Conservation (phyloP, 768 basidiomycete genomes). For the Amanita rimosa region DNA sequence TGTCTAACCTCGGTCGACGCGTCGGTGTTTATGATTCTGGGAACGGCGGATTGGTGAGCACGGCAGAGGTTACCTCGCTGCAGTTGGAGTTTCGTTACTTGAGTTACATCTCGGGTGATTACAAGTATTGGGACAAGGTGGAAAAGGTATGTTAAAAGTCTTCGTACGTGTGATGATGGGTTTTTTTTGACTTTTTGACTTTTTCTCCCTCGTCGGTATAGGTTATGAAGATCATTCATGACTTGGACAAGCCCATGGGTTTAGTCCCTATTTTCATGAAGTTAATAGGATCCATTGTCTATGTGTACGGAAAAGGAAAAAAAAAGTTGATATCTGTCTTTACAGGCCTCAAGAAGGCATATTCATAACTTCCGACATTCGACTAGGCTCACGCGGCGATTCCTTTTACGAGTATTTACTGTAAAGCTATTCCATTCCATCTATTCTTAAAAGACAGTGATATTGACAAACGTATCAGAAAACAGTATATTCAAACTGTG, state of each 20-base stretch:
- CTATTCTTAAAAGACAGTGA: neutral
- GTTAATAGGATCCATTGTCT: constrained; percentile 35
- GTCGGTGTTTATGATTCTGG: constrained; percentile 52
- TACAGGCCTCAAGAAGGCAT: constrained; percentile 29
- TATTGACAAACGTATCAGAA: constrained; percentile 23
- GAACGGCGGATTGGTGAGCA: constrained; percentile 55
- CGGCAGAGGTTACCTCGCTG: constrained; percentile 78
- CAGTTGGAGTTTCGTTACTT: constrained; percentile 91
- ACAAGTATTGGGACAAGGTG: constrained; percentile 73
- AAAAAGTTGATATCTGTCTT: neutral
- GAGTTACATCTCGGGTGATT: constrained; percentile 62
- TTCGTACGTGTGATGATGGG: neutral
- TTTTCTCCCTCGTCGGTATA: constrained; percentile 10
- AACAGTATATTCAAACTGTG: constrained; percentile 82
- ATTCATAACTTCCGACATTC: constrained; percentile 59
- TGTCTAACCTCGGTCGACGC: constrained; percentile 58
- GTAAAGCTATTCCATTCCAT: constrained; percentile 28
- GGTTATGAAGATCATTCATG: constrained; percentile 57
- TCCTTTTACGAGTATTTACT: constrained; percentile 90
- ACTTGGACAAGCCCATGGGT: constrained; percentile 47
- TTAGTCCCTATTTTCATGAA: constrained; percentile 78
- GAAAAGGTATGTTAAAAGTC: constrained; percentile 52
- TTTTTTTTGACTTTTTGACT: too few relatives aligned
- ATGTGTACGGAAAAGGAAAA: neutral
- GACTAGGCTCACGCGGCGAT: constrained; percentile 89